Percentiles rank a stretch among this genome's conserved stretches.
Conservation (phyloP, 257 asterid genomes). For the Petrea volubilis region DNA sequence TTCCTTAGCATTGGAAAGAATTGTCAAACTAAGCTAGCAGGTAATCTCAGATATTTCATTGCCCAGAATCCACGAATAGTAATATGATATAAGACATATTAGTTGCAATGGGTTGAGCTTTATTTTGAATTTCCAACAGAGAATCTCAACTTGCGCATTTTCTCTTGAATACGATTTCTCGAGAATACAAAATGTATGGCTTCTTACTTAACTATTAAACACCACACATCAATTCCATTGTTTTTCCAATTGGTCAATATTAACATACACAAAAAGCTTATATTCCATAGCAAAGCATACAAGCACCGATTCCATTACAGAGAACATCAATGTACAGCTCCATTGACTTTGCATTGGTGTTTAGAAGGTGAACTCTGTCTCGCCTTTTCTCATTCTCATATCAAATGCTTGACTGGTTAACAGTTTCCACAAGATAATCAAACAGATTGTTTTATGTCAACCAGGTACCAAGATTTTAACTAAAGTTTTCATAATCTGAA, state of each 20-base stretch:
- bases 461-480: background rate
- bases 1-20: background rate
- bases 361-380: background rate
- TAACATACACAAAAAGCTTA: background rate
- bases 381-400: background rate
- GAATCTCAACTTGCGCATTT: background rate
- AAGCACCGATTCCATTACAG: background rate
- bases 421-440: background rate
- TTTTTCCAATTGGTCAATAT: background rate
- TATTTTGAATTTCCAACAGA: background rate
- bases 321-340: background rate
- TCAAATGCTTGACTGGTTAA: background rate
- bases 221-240: background rate
- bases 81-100: background rate
- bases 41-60: background rate
- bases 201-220: background rate
- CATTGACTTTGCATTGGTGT: background rate
- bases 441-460: background rate
- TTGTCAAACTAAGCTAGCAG: background rate
- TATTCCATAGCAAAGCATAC: background rate
- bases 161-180: background rate
- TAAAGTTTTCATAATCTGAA: background rate
- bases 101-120: background rate
- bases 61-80: background rate
- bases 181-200: background rate